phyloP scores from a whole-genome alignment of 305 asterid species.

The Fraxinus angustifolia region DNA sequence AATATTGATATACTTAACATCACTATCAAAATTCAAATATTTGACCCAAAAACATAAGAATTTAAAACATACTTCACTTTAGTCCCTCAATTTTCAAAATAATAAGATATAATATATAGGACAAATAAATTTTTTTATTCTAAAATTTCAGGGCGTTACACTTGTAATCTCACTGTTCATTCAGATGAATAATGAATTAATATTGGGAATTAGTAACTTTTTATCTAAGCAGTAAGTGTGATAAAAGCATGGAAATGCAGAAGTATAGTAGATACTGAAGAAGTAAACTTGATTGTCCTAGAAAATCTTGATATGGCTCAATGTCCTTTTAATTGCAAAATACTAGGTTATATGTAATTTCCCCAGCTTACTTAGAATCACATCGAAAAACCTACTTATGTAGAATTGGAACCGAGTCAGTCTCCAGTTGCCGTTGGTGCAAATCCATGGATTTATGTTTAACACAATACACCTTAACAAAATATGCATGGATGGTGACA shows the following conservation, averaged over 20 bases:
- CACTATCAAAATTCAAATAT: no score
- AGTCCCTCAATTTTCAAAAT: no score
- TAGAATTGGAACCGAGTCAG: background rate
- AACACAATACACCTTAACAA: background rate
- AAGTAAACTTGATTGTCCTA: background rate
- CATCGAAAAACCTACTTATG: background rate
- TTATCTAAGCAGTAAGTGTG: background rate
- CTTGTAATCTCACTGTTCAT: background rate
- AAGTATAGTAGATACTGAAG: background rate
- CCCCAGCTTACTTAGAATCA: background rate
- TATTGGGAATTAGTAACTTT: background rate
- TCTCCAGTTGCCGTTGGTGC: background rate
- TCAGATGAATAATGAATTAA: background rate
- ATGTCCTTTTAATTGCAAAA: background rate
- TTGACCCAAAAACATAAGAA: no score
- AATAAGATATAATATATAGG: no score
- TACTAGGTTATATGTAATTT: background rate
- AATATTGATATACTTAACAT: no score
- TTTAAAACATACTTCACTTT: no score
- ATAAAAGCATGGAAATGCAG: background rate
- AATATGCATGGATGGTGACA: background rate
- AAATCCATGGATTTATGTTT: background rate
- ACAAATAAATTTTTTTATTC: no score
- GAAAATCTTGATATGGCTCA: background rate
- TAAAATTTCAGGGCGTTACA: no score